Evolutionary conservation across 1,284 basidiomycete species (phyloP), one percentile per base, ranked within the genome.

Genomic region (Puccinia horiana): DNA sequence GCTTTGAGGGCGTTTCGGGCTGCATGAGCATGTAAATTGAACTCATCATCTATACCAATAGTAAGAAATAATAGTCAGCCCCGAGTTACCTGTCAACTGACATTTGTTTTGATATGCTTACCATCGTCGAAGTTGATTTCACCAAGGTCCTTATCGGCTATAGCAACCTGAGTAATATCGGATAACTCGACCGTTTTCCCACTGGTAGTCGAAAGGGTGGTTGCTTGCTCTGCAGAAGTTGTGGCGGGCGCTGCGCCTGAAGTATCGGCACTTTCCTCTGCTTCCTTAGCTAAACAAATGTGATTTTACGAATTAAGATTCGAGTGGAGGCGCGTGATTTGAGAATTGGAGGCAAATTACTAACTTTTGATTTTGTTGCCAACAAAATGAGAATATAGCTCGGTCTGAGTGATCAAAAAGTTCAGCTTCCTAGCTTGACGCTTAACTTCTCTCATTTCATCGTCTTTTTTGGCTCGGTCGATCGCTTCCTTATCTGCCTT

Each of bases 371-470:
- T 91, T 89, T 99, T 99, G 88, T 92, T 98, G 56, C 97, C 96
- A 83, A 99, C 95, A 89, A 99, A 99, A 89, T 99, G 97, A 85
- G 94, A 97, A 88, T 99, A 99, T 16, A 99, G 91, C 87, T 99
- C 97, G 16, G 97, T 99, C 88, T 99, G 97, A 83, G 95, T 98
- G 88, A 99, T 96, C 87, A 99, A 89, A 89, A 99, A 99, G 88
- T 99, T 98, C 82, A 99, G 91, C 88, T 99, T 99, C 84, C 97
- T 91, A 3, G 96, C 94, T 88, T 98, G 95, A 75, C 97, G 90
- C 83, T 96, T 94, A 40, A 94, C 93, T 88, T 99, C 97, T 74
- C 97, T 91, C 87, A 93, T 94, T 88, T 99, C 97, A 87, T 99
- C 97, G 87, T 99, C 97, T 61, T 95, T 89, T 88, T 93, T 95